Evolutionary conservation across 106 monocot genomes (phyloP), one percentile per base, ranked within the genome.

Genomic region (Apostasia shenzhenica): DNA sequence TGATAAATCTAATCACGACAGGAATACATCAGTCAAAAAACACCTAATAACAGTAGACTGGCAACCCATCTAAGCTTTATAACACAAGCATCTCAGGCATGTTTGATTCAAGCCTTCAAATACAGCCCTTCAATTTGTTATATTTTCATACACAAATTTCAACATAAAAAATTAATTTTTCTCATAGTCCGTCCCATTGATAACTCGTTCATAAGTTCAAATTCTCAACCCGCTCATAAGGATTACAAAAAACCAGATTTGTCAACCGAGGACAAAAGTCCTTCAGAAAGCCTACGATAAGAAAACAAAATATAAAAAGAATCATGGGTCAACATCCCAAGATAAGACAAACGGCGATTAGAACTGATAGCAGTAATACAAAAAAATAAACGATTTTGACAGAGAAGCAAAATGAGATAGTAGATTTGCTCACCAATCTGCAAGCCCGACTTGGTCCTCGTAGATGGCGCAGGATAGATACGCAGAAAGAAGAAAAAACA

Each of bases 361-460:
- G 6, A 5, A 41, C 1, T n/a, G 12, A 48, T 1, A 41, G 2
- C 3, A 72, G 9, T 62, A 56, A 10, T 48, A 47, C 5, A 13
- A 41, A 38, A 71, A 7, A 49, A 5, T 51, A 68, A 49, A 69
- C 26, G 26, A 26, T 26, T 26, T 26, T 26, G 26, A 26, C 26
- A 41, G 37, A 61, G 48, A 8, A 55, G 47, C 9, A 57, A 39
- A 7, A 6, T 57, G 61, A 12, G 45, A 63, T 64, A 11, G 1
- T 0, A 44, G 60, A 66, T 63, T 8, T 40, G 64, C 75, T 52
- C 46, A 95, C 95, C 95, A 95, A 69, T 95, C 95, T 9, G 80
- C 80, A 69, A 92, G 76, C 2, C 95, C 95, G 39, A 92, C 89
- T 84, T 95, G 95, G 74, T 95, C 95, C 71, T 95, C 89, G 80